phyloP scores from a whole-genome alignment of 345 rosid species.

The Arabis alpina region DNA sequence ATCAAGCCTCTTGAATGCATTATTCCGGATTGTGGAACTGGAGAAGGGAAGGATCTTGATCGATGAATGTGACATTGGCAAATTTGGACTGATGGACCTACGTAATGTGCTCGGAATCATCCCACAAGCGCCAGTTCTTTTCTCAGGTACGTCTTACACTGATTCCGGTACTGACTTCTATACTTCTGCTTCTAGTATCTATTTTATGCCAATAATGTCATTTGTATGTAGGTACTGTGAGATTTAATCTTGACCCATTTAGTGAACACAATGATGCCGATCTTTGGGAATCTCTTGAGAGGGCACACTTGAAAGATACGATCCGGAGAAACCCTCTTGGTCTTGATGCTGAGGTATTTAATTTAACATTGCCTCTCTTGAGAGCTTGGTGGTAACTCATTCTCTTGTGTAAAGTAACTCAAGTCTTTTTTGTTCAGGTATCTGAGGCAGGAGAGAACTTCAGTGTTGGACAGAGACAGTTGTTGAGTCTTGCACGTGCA shows the following conservation, averaged over 20 bases:
- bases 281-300: conserved; percentile 97
- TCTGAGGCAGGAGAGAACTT: conserved; percentile 97
- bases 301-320: conserved; percentile 94
- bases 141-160: conserved; percentile 69
- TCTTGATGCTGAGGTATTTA: conserved; percentile 84
- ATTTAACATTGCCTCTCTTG: conserved; percentile 9
- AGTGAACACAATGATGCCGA: conserved; percentile 95
- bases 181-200: background rate
- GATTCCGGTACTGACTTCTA: conserved; percentile 7
- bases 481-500: conserved; percentile 97
- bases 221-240: conserved; percentile 69
- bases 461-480: conserved; percentile 97
- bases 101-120: conserved; percentile 97
- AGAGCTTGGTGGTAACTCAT: background rate
- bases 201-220: conserved; percentile 9
- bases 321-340: conserved; percentile 83
- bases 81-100: conserved; percentile 86
- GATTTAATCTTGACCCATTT: conserved; percentile 98
- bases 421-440: conserved; percentile 51
- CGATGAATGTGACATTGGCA: conserved; percentile 77
- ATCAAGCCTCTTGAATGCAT: conserved; percentile 94
- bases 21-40: conserved; percentile 90
- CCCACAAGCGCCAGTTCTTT: conserved; percentile 98
- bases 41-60: conserved; percentile 93
- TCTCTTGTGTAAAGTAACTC: conserved; percentile 29